These are phyloP conservation scores for Malus domestica DNA, from an alignment of 306 rosid genomes.

Conservation along the genomic window ASM211411v1 NC_041795.1:14112501-14113000, in stretches of 20 bases:
- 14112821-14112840: neutral
- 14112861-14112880: too few species aligned
- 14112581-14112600: neutral
- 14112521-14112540: too few species aligned
- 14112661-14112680: neutral
- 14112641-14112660: constrained; percentile 14
- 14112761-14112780: neutral
- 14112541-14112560: neutral
- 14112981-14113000: too few species aligned
- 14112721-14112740: constrained; percentile 10
- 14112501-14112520: too few species aligned
- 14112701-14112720: neutral
- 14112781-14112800: neutral
- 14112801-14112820: neutral
- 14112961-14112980: too few species aligned
- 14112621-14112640: neutral
- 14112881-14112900: accelerated
- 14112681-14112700: neutral
- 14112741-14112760: constrained; percentile 1
- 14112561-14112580: neutral
- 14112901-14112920: too few species aligned
- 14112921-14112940: too few species aligned
- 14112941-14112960: too few species aligned
- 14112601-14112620: neutral
- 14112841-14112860: neutral